A percentile compares a stretch with the other conserved stretches of the same genome.
phyloP scores from a whole-genome alignment of 306 rosid species.

The Urtica urens region DNA sequence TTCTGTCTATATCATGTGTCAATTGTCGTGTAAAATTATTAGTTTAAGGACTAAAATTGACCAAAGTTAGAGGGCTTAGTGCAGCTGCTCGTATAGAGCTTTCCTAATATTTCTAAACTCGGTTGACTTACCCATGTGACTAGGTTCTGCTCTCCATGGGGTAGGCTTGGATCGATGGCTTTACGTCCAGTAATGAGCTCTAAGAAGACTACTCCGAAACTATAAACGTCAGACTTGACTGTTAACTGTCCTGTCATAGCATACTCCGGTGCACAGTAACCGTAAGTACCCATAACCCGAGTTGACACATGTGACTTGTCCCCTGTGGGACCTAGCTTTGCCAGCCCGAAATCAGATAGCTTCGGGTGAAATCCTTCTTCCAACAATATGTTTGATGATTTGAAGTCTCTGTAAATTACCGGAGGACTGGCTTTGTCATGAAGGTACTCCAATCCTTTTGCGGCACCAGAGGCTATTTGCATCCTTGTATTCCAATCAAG shows the following conservation, averaged over 20 bases:
- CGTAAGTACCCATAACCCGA: slow-evolving; percentile 90
- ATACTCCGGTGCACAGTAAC: slow-evolving; percentile 91
- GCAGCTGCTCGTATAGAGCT: too few species aligned
- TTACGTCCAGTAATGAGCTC: slow-evolving; percentile 86
- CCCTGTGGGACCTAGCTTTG: slow-evolving; percentile 88
- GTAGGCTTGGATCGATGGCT: slow-evolving; percentile 61
- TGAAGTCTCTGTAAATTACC: slow-evolving; percentile 83
- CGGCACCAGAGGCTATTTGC: slow-evolving; percentile 89
- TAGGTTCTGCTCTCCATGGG: slow-evolving; percentile 88
- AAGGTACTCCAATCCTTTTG: slow-evolving; percentile 73
- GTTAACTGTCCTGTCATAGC: slow-evolving; percentile 94
- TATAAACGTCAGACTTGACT: slow-evolving; percentile 80
- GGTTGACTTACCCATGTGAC: slow-evolving; percentile 61
- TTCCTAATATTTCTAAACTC: background rate
- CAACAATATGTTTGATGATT: slow-evolving; percentile 79
- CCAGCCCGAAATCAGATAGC: slow-evolving; percentile 94
- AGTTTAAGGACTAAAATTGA: too few species aligned
- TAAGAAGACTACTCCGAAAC: slow-evolving; percentile 82
- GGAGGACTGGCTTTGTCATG: slow-evolving; percentile 93
- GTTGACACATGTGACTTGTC: slow-evolving; percentile 92
- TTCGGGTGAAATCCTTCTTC: slow-evolving; percentile 78
- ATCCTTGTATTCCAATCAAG: slow-evolving; percentile 87
- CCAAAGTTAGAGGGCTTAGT: too few species aligned
- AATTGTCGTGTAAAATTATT: too few species aligned
- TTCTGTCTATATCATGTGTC: too few species aligned